Percentiles rank a stretch among this genome's conserved stretches.
These are phyloP conservation scores for Melanogaster broomeanus DNA, from an alignment of 768 basidiomycete species.

Conservation along the genomic window DNA sequence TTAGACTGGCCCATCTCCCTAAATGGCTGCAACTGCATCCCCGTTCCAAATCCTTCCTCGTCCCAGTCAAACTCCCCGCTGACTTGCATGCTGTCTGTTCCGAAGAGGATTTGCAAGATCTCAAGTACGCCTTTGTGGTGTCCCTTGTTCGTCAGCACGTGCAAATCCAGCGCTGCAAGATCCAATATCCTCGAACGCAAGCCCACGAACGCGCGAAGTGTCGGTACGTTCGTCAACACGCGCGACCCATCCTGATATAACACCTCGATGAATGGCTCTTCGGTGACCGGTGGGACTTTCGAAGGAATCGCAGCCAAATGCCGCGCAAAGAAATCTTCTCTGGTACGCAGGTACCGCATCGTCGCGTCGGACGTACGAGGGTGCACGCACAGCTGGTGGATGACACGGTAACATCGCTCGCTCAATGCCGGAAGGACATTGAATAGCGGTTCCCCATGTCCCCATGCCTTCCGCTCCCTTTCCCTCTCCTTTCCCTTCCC, in stretches of 20 bases:
- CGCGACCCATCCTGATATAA: slow-evolving; percentile 72
- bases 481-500: slow-evolving; percentile 42
- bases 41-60: slow-evolving; percentile 35
- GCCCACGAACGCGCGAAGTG: slow-evolving; percentile 75
- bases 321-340: slow-evolving; percentile 86
- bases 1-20: slow-evolving; percentile 79
- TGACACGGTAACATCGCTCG: slow-evolving; percentile 80
- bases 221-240: slow-evolving; percentile 64
- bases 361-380: slow-evolving; percentile 77
- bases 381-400: slow-evolving; percentile 88
- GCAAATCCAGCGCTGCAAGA: slow-evolving; percentile 84
- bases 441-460: slow-evolving; percentile 54
- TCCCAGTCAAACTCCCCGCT: slow-evolving; percentile 39
- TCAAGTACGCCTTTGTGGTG: slow-evolving; percentile 73
- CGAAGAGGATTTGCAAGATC: slow-evolving; percentile 81
- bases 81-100: slow-evolving; percentile 55
- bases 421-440: slow-evolving; percentile 72
- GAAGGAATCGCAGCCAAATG: slow-evolving; percentile 81
- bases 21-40: slow-evolving; percentile 53
- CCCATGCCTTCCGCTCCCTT: slow-evolving; percentile 27
- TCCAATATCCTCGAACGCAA: slow-evolving; percentile 86
- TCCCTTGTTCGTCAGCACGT: slow-evolving; percentile 77
- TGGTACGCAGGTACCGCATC: slow-evolving; percentile 82
- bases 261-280: slow-evolving; percentile 55
- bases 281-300: slow-evolving; percentile 50